Base-by-base conservation (phyloP, 768 basidiomycete species). In the Mycena filopes region DNA sequence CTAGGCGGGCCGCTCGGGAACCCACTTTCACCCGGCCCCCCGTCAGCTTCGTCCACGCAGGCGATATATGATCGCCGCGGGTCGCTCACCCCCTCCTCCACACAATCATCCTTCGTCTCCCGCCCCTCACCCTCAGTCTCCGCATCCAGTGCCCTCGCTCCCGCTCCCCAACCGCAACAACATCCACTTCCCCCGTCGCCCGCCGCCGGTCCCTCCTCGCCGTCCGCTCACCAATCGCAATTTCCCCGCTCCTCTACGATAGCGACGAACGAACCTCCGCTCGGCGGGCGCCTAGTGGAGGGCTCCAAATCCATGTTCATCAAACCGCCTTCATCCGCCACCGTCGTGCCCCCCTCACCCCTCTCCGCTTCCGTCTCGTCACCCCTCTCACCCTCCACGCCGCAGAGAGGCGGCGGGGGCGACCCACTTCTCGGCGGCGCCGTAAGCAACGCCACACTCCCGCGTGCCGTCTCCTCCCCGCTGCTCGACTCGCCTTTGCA, bases 251-350 rank as follows among this genome's bases (percentile, higher is more conserved):
- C 79, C 16, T 60, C 68, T 12, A 46, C 21, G 12, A 25, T 33
- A 12, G 12, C 31, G 25, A 66, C 69, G 21, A 74, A 82, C 61
- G 84, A 79, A 15, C 85, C 89, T 8, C 87, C 86, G 15, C 83
- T 89, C 20, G 87, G 88, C 50, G 89, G 89, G 28, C 87, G 86
- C 10, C 85, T 91, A 57, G 83, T 85, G 25, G 92, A 94, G 72
- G 91, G 92, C 36, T 88, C 92, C 10, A 87, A 88, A 76, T 94
- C 93, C 10, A 92, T 93, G 92, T 92, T 92, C 67, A 82, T 93
- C 68, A 85, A 86, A 58, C 75, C 86, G 23, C 74, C 82, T 11
- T 74, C 83, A 28, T 76, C 82, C 18, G 73, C 80, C 36, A 36
- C 36, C 36, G 36, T 11, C n/a, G 72, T 75, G 31, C 70, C 77